phyloP scores from a whole-genome alignment of 306 rosid species.

The Psophocarpus tetragonolobus region DNA sequence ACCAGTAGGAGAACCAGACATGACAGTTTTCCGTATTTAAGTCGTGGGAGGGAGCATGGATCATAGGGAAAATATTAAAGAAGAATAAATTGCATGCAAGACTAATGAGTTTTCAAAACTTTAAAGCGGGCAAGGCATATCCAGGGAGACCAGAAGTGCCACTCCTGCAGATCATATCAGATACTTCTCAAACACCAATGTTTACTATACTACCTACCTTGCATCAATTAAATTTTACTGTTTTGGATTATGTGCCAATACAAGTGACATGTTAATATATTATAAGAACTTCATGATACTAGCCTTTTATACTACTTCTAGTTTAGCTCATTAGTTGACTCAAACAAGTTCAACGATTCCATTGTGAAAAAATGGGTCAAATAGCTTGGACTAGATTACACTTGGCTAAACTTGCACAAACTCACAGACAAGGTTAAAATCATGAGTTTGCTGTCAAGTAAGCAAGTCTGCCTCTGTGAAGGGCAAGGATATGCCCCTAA shows the following conservation, averaged over 20 bases:
- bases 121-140: not conserved
- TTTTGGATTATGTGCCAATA: not conserved
- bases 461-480: not conserved
- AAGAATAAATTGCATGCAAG: not conserved
- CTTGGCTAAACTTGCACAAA: not conserved
- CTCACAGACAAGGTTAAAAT: not conserved
- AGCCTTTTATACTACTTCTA: not conserved
- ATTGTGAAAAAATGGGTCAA: not conserved
- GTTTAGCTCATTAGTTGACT: not conserved
- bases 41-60: not conserved
- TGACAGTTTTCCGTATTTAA: not conserved
- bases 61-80: not conserved
- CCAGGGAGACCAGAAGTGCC: not conserved
- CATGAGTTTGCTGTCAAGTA: not conserved
- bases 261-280: not conserved
- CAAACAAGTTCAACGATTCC: not conserved
- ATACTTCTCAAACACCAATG: not conserved
- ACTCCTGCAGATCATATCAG: not conserved
- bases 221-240: not conserved
- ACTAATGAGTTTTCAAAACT: not conserved
- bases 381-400: not conserved
- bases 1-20: not conserved
- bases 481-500: not conserved
- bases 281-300: not conserved
- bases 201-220: not conserved